Evolutionary conservation across 1,284 basidiomycete genomes (phyloP), one percentile per base, ranked within the genome.

Genomic region (Trichosporon coremiiforme): DNA sequence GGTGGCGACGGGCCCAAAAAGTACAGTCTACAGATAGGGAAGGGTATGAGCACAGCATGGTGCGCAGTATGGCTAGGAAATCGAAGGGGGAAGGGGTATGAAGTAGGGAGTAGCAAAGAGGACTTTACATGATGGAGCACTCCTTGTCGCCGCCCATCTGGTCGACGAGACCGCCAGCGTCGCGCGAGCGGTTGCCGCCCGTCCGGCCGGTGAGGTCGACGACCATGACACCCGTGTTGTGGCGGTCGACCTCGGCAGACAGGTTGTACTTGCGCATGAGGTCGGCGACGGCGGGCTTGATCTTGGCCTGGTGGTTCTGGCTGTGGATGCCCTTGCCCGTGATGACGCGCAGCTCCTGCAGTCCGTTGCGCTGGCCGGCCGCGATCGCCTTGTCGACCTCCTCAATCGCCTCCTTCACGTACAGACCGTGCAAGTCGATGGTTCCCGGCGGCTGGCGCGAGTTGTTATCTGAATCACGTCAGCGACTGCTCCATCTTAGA

Each of bases 271-370:
- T 91, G 71, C 87, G 86, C 89, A 95, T 93, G 68, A 98, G 85
- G 65, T 92, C 90, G 80, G 92, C 92, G 64, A 99, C 91, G 3
- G 95, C 95, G 22, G 96, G 96, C 79, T 93, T 95, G 80, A 98
- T 88, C 84, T 97, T 97, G 1, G 93, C 90, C 13, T 89, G 87
- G 68, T 91, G 90, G 33, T 89, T 88, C 64, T 87, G 84, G 31
- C 93, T 95, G 82, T 99, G 96, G 22, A 95, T 85, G 13, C 95
- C 95, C 83, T 94, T 92, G 60, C 92, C 95, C 65, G 97, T 94
- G 74, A 98, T 96, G 72, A 98, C 85, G 68, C 89, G 87, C n/a
- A 98, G 80, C 78, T 93, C 88, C 4, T 85, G 77, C 69, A 90
- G 87, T 0, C 92, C 91, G 57, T 87, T 84, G 25, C 80, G 80